phyloP scores from a whole-genome alignment of 176 grass and related monocot genomes.

The Rhynchospora pubera region DNA sequence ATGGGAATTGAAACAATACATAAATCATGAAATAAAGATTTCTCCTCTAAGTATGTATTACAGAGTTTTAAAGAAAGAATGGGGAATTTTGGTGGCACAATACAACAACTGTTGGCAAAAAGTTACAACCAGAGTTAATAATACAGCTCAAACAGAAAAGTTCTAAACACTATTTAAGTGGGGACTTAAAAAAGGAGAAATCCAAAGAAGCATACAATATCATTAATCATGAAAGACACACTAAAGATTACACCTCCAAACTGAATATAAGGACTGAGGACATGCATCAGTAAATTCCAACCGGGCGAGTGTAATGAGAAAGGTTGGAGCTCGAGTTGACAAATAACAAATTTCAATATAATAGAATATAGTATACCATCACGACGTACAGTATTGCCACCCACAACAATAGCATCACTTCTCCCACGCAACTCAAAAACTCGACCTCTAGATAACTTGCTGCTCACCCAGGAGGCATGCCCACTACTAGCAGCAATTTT shows the following conservation, averaged over 20 bases:
- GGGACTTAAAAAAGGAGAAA: not conserved
- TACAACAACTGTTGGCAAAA: not conserved
- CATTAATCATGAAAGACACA: not conserved
- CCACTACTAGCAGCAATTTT: conserved; percentile 96
- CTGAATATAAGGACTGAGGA: too few species aligned
- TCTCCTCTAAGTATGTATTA: not conserved
- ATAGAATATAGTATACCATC: conserved; percentile 52
- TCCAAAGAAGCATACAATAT: not conserved
- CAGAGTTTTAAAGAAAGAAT: not conserved
- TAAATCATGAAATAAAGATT: not conserved
- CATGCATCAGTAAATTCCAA: not conserved
- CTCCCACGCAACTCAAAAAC: conserved; percentile 96
- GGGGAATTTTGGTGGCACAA: not conserved
- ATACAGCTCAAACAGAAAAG: not conserved
- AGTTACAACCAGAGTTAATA: not conserved
- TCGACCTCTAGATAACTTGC: conserved; percentile 75
- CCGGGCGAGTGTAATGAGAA: not conserved
- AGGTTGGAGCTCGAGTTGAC: not conserved
- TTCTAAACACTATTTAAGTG: not conserved
- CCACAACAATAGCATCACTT: conserved; percentile 96
- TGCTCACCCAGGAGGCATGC: conserved; percentile 91
- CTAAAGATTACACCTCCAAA: not conserved
- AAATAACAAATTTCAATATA: not conserved
- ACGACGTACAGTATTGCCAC: conserved; percentile 82
- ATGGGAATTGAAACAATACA: not conserved